A percentile compares a stretch with the other conserved stretches of the same genome.
Conservation (phyloP, 202 grass and related monocot species). For the Miscanthus sacchariflorus region DNA sequence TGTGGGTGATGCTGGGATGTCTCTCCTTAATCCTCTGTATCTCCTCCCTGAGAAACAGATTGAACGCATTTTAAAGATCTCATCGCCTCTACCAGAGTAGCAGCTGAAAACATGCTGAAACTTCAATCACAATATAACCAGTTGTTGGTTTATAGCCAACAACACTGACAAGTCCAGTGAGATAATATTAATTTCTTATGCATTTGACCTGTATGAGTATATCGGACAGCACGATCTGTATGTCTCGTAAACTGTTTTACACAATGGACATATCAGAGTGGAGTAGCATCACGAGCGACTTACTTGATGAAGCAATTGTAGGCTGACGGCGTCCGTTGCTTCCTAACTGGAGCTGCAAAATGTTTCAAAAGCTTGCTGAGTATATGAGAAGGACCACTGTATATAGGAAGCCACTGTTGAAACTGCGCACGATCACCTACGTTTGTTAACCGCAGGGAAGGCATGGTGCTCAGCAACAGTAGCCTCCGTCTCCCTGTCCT, state of each 20-base stretch:
- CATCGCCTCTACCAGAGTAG: neutral
- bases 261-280: neutral
- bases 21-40: constrained; percentile 83
- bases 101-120: neutral
- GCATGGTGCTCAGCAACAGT: neutral
- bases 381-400: neutral
- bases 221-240: neutral
- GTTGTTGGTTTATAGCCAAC: neutral
- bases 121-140: neutral
- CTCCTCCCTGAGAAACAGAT: constrained; percentile 74
- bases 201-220: neutral
- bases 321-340: constrained; percentile 78
- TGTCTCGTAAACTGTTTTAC: neutral
- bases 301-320: constrained; percentile 96
- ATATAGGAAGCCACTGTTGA: neutral
- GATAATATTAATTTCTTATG: neutral
- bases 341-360: constrained; percentile 74
- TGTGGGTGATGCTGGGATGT: constrained; percentile 71
- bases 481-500: constrained; percentile 30
- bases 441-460: constrained; percentile 62
- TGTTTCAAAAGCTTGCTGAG: neutral
- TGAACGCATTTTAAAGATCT: neutral
- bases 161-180: neutral
- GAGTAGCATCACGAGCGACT: neutral
- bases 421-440: constrained; percentile 24